Base-by-base conservation (phyloP, 306 rosid genomes). In the Gleditsia sinensis region DNA sequence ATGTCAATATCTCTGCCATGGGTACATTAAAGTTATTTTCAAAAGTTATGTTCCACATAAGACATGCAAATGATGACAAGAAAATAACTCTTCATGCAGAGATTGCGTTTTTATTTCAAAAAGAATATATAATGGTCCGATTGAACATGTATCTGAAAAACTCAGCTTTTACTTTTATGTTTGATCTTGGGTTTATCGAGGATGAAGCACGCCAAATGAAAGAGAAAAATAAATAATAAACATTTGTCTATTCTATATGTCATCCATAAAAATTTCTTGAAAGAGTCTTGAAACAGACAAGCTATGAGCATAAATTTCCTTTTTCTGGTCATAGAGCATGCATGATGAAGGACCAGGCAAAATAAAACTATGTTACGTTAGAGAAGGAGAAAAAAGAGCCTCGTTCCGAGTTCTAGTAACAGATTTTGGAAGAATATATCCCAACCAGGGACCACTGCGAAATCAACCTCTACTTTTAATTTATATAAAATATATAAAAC, bases 11-110 rank as follows among this genome's bases (percentile, higher is more conserved):
- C 75, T 56, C 36, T 71, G 53, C 39, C 55, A 59, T 11, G 6
- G 59, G 59, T 33, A 19, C 61, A 36, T 27, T 13, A 42, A 32
- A 56, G 62, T 69, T 56, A 39, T 48, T 70, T 65, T 14, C 69
- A 78, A 67, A 83, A 71, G 65, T 24, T 64, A 23, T 75, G 84
- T 61, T 59, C 66, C 79, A 12, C 16, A 76, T 25, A 59, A 75
- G 79, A 71, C 78, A 25, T 13, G 61, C 83, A 79, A 65, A 51
- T 70, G 75, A 75, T 48, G 86, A 67, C 86, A 83, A 46, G 86
- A 83, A 63, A 74, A 82, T 46, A 72, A 83, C 77, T 53, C 70
- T 73, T 67, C 82, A 37, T 17, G 46, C 70, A 28, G 48, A 37
- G 37, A 57, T 67, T 34, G 51, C 16, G 61, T 75, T 43, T n/a